These are phyloP conservation scores for Rhynchosporium graminicola DNA, from an alignment of 2,329 filamentous ascomycete species.

Conservation along the genomic window DNA sequence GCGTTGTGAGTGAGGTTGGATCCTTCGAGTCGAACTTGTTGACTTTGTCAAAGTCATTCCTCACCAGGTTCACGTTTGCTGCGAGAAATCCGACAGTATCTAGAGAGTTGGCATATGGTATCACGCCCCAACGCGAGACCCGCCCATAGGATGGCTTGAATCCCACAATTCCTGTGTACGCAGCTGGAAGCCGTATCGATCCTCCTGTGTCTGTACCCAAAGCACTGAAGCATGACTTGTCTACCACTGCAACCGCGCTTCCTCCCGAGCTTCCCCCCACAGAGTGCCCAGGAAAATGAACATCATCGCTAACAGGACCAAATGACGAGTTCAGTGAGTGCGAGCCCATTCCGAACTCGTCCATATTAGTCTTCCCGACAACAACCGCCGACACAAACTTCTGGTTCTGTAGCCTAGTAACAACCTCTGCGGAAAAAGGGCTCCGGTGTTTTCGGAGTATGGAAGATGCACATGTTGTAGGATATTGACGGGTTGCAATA, in stretches of 20 bases:
- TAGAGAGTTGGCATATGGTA: constrained; percentile 73
- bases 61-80: constrained; percentile 42
- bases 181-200: constrained; percentile 68
- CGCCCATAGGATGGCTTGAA: constrained; percentile 75
- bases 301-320: constrained; percentile 55
- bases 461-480: constrained; percentile 81
- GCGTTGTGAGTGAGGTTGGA: constrained; percentile 56
- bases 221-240: constrained; percentile 59
- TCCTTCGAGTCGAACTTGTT: constrained; percentile 30
- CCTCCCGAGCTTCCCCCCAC: constrained; percentile 92
- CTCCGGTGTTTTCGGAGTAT: constrained; percentile 71
- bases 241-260: constrained; percentile 80
- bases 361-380: constrained; percentile 86
- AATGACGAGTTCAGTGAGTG: constrained; percentile 70
- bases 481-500: constrained; percentile 63
- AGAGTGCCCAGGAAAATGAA: constrained; percentile 46
- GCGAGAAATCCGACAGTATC: constrained; percentile 70
- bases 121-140: constrained; percentile 67
- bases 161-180: constrained; percentile 67
- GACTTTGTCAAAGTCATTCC: constrained; percentile 35
- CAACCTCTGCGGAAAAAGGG: constrained; percentile 81
- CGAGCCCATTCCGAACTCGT: constrained; percentile 95
- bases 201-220: constrained; percentile 88
- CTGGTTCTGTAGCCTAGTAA: constrained; percentile 60
- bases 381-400: constrained; percentile 54